Base-by-base conservation (phyloP, 148 eudicot species). In the Cornus suecica region DNA sequence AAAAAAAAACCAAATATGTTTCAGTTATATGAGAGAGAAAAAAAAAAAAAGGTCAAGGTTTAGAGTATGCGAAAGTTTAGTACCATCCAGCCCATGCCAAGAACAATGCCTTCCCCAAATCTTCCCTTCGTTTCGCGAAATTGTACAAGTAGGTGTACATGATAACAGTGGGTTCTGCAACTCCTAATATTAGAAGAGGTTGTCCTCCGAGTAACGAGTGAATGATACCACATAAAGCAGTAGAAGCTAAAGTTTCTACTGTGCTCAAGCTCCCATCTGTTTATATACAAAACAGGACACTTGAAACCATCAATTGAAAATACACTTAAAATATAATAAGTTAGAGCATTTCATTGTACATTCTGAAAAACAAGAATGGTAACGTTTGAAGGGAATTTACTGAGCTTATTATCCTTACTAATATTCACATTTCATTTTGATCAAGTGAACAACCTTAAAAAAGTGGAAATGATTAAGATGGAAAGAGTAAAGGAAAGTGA, bases 131-230 rank as follows among this genome's bases (percentile, higher is more conserved):
- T 78, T 77, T 76, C 15, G 87, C 82, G 68, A 79, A 88, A 18
- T 83, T 78, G 74, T 83, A 88, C 69, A 88, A 76, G 66, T 79
- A 88, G 24, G 81, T 77, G 74, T 88, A 88, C 91, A 88, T 88
- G 62, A 88, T 84, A 28, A 83, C 85, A 64, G 91, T 88, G 2
- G 91, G 91, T 51, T 85, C 91, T 29, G 88, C 91, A 48, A 88
- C 87, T 76, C 91, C 91, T 62, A 81, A 64, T 31, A 88, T 83
- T 32, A 88, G 66, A 30, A 88, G 88, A 70, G 90, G 88, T 63
- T 88, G 90, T 60, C 90, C 90, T 10, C 90, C 90, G 14, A 79
- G 8, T 69, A 88, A 18, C 4, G 90, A 77, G 58, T 88, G 90
- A 70, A 88, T 79, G 15, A 85, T 18, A 37, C 91, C 91, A 76